Conservation (phyloP, 495 filamentous ascomycete species). For the Penicillium fimorum region DNA sequence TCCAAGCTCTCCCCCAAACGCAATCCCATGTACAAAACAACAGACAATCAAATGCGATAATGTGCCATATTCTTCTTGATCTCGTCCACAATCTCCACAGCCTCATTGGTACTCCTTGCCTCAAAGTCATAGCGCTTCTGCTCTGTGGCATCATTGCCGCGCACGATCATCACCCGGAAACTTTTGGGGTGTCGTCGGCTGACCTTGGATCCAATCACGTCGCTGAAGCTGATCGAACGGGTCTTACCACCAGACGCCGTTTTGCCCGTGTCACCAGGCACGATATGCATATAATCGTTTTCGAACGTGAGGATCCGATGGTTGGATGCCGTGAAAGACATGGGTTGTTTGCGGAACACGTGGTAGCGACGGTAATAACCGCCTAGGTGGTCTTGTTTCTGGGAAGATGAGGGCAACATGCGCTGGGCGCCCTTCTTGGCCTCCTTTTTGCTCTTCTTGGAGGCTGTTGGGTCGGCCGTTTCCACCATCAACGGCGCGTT, state of each 20-base stretch:
- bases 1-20: background rate
- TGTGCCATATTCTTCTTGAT: conserved; percentile 65
- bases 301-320: conserved; percentile 85
- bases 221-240: conserved; percentile 86
- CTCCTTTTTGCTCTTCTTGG: conserved; percentile 71
- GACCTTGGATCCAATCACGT: conserved; percentile 91
- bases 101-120: conserved; percentile 72
- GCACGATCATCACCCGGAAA: conserved; percentile 83
- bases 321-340: conserved; percentile 85
- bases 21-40: conserved; percentile 6
- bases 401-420: conserved; percentile 73
- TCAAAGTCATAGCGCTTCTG: conserved; percentile 98
- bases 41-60: conserved; percentile 40
- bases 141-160: conserved; percentile 65
- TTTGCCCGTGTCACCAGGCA: conserved; percentile 66
- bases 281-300: conserved; percentile 93
- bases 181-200: conserved; percentile 85
- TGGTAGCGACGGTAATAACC: conserved; percentile 80
- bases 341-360: conserved; percentile 89
- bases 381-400: conserved; percentile 71
- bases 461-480: conserved; percentile 33
- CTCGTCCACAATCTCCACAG: conserved; percentile 85
- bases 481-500: conserved; percentile 70
- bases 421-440: conserved; percentile 61
- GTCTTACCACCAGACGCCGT: conserved; percentile 65